A percentile compares a stretch with the other conserved stretches of the same genome.
Conservation (phyloP, 2,329 filamentous ascomycete species). For the Diaporthe humulicola region DNA sequence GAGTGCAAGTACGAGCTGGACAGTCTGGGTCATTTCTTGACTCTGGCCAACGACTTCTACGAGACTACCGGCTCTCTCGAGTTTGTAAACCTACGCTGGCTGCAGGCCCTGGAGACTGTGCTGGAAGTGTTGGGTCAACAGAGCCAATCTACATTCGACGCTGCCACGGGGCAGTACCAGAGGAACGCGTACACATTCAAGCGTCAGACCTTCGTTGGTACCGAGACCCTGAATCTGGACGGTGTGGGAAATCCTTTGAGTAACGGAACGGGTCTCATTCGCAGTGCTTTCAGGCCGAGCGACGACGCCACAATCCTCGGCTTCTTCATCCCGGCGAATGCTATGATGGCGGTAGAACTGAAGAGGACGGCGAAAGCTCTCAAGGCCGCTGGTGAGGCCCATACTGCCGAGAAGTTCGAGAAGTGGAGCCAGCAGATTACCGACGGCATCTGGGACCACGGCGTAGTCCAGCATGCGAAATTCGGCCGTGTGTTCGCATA, state of each 20-base stretch:
- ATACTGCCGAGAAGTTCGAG: constrained; percentile 68
- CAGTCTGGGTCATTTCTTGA: constrained; percentile 91
- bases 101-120: constrained; percentile 80
- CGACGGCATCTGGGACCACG: constrained; percentile 86
- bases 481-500: constrained; percentile 87
- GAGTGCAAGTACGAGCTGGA: constrained; percentile 99
- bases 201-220: constrained; percentile 82
- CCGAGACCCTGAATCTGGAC: constrained; percentile 86
- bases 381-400: constrained; percentile 67
- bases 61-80: constrained; percentile 81
- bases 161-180: constrained; percentile 72
- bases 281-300: constrained; percentile 93
- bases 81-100: constrained; percentile 85
- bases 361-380: constrained; percentile 80
- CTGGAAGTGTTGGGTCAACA: constrained; percentile 83
- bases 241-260: constrained; percentile 95
- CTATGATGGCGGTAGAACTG: constrained; percentile 94
- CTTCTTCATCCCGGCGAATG: constrained; percentile 95
- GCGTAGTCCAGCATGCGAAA: constrained; percentile 80
- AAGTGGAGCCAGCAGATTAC: constrained; percentile 73
- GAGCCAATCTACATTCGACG: constrained; percentile 83
- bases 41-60: constrained; percentile 88
- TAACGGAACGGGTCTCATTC: constrained; percentile 84
- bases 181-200: constrained; percentile 90
- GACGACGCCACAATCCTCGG: constrained; percentile 96